These are phyloP conservation scores for Neofusicoccum kwambonambiense DNA, from an alignment of 2,329 filamentous ascomycete species.

Conservation along the genomic window DNA sequence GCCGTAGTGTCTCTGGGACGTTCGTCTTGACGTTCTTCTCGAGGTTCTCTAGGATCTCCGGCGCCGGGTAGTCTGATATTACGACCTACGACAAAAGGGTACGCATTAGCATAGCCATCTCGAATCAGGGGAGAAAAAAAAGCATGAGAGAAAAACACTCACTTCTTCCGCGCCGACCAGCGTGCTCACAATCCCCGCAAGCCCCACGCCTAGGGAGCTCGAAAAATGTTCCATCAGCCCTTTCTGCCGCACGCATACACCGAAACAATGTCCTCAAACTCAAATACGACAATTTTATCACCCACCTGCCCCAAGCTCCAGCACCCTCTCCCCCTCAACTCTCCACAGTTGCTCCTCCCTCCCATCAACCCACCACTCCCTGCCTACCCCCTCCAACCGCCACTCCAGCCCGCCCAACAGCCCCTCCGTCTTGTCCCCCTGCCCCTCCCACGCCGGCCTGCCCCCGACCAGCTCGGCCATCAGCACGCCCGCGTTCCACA, in stretches of 20 bases:
- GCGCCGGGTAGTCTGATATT: conserved; percentile 68
- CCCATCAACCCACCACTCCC: conserved; percentile 32
- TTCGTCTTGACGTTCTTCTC: conserved; percentile 58
- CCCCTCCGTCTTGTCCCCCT: conserved; percentile 24
- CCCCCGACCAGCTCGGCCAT: conserved; percentile 46
- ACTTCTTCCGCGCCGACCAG: conserved; percentile 47
- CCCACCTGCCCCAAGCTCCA: conserved; percentile 69
- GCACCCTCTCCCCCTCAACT: conserved; percentile 51
- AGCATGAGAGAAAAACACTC: conserved; percentile 13
- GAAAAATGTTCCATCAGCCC: conserved; percentile 22
- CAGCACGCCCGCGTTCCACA: conserved; percentile 65
- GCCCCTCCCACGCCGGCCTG: conserved; percentile 15
- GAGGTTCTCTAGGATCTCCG: conserved; percentile 59
- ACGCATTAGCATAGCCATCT: conserved; percentile 35
- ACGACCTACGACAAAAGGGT: conserved; percentile 43
- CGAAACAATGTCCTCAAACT: conserved; percentile 31
- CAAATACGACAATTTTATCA: conserved; percentile 40
- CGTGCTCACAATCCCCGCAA: conserved; percentile 47
- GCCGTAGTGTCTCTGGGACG: conserved; percentile 37
- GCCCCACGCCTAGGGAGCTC: conserved; percentile 40
- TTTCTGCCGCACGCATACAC: not conserved
- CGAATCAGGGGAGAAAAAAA: not conserved
- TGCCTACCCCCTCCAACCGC: conserved; percentile 17
- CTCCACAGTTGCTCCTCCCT: conserved; percentile 40
- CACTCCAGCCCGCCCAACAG: conserved; percentile 9